Base-by-base conservation (phyloP, 495 filamentous ascomycete species). In the Usnea hakonensis region DNA sequence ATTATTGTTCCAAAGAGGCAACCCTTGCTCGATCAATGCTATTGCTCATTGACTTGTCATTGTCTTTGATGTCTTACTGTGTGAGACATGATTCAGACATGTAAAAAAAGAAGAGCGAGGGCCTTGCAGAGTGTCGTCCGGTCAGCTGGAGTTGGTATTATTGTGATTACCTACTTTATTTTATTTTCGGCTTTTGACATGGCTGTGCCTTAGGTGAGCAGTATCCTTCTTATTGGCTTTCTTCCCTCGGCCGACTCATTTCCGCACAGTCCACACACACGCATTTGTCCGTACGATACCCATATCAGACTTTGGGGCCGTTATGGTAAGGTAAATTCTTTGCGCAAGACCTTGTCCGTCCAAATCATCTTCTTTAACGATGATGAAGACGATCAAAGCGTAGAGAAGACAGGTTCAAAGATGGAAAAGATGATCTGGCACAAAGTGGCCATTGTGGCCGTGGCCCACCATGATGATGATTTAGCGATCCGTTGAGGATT, bases 181-280 rank as follows among this genome's bases (percentile, higher is more conserved):
- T 43, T 40, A 55, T 41, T 30, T 55, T 55, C 38, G 50, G 37
- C 19, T 41, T 33, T 30, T 23, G 33, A 33, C 35, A 23, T 61
- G 10, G 41, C 59, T 55, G 59, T 61, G 59, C 59, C 59, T 55
- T 55, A 32, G 37, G 48, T 44, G 48, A 61, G 59, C 48, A 55
- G 54, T 33, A 53, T 23, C 9, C 23, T 33, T 17, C 40, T 58
- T 41, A 16, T n/a, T 19, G 38, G 10, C 8, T 21, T 48, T 38
- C 2, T 13, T n/a, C n/a, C n/a, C n/a, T n/a, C n/a, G n/a, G 14
- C 9, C 7, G 3, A 40, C 48, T 61, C 46, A 61, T 61, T 52
- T 61, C 58, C 58, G 59, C 59, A 55, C 21, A 11, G n/a, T 17
- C 37, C n/a, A 43, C n/a, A 10, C 28, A 40, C 8, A 37, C 11